phyloP scores from a whole-genome alignment of 148 eudicot genomes.

The Nepenthes gracilis region DNA sequence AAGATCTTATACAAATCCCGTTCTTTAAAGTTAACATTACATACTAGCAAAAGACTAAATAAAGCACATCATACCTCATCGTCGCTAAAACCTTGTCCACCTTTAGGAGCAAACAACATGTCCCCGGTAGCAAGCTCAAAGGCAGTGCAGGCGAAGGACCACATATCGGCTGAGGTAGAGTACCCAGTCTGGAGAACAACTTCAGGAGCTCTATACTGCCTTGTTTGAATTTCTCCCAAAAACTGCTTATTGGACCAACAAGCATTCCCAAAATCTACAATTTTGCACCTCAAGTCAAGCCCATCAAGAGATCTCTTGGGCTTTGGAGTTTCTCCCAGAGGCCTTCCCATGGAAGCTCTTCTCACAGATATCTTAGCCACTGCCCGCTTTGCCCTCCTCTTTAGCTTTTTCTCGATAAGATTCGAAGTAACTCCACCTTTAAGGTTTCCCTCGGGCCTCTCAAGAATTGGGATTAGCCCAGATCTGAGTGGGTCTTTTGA shows the following conservation, averaged over 20 bases:
- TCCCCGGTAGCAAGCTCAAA: slow-evolving; percentile 99
- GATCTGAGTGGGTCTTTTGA: slow-evolving; percentile 80
- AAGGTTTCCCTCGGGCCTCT: slow-evolving; percentile 56
- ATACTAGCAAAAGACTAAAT: not conserved
- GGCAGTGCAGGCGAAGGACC: slow-evolving; percentile 97
- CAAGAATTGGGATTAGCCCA: slow-evolving; percentile 20
- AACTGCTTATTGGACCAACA: slow-evolving; percentile 77
- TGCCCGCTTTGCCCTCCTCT: slow-evolving; percentile 84
- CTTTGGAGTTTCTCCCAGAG: slow-evolving; percentile 23
- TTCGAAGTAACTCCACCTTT: slow-evolving; percentile 51
- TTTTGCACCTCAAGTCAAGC: slow-evolving; percentile 68
- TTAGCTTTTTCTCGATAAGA: slow-evolving; percentile 64
- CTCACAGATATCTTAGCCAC: slow-evolving; percentile 73
- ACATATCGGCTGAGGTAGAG: slow-evolving; percentile 73
- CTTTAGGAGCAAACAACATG: slow-evolving; percentile 86
- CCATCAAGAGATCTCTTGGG: slow-evolving; percentile 57
- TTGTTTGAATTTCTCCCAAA: slow-evolving; percentile 85
- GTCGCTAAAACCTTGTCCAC: slow-evolving; percentile 67
- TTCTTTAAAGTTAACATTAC: not conserved
- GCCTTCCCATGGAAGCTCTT: slow-evolving; percentile 52
- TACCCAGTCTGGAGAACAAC: slow-evolving; percentile 77
- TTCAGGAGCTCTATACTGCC: slow-evolving; percentile 98
- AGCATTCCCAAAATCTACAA: slow-evolving; percentile 97
- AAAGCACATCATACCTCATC: slow-evolving; percentile 58
- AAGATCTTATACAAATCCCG: too few species aligned